Evolutionary conservation across 805 yeast species (phyloP), one percentile per base, ranked within the genome.

Genomic region (Barnettozyma salicaria): DNA sequence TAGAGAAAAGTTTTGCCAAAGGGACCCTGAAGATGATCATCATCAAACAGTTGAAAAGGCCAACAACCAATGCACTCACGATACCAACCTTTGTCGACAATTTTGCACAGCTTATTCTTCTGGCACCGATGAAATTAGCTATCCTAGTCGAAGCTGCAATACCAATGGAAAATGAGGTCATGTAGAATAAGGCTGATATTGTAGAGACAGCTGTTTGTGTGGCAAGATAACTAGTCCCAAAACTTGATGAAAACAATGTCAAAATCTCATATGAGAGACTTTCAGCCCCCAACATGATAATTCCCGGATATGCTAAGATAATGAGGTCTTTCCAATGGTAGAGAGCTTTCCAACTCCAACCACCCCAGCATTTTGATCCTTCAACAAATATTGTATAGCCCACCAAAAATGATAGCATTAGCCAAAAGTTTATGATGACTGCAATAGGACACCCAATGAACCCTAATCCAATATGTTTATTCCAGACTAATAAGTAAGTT

Each of bases 371-470:
- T 49, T 72, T 72, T 7, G 79, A 73, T 16, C 60, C 59, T 1
- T 84, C 80, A 34, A 80, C 57, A 42, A 59, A 67, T 1, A 67
- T 18, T 8, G 48, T 43, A 30, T 49, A 50, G 11, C 43, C 37
- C n/a, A 48, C 28, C 10, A 52, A 39, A 10, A 54, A 40, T 24
- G 44, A 45, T 30, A 52, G 63, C 77, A 79, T 79, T 37, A 77
- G 43, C 85, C 92, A 84, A 53, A 80, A 82, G 30, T 83, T 78
- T 18, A 81, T 63, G 6, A 75, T 74, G 19, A 78, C 80, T 3
- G 94, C 88, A 5, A 80, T 62, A 3, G 96, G 90, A 0, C 95
- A 90, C 1, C 96, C 96, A 26, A 73, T 60, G 53, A 65, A 86
- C 0, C 96, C 96, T 12, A 87, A 47, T 2, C 95, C 95, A 36